A percentile compares a stretch with the other conserved stretches of the same genome.
Evolutionary conservation across 306 rosid species (phyloP).

Genomic region (Ziziphus jujuba): DNA sequence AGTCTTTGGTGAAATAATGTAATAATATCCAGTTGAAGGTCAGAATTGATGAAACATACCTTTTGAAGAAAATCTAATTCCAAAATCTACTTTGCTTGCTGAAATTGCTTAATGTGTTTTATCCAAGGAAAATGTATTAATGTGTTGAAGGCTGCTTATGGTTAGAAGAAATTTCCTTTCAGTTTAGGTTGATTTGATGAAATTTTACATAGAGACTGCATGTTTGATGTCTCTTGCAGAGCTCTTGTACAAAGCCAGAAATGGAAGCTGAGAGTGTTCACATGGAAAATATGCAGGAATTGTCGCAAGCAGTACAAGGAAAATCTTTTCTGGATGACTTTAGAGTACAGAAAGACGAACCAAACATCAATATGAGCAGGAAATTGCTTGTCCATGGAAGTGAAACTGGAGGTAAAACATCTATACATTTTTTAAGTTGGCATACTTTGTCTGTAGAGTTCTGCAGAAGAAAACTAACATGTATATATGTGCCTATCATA

Average conservation of each 20-base stretch:
- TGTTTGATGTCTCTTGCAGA: constrained; percentile 66
- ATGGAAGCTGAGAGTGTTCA: constrained; percentile 65
- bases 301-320: constrained; percentile 39
- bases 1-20: too few species aligned
- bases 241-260: constrained; percentile 91
- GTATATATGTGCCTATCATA: constrained; percentile 10
- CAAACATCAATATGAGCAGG: constrained; percentile 34
- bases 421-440: constrained; percentile 3
- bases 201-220: constrained; percentile 31
- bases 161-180: constrained; percentile 32
- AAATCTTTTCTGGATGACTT: constrained; percentile 41
- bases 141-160: constrained; percentile 1
- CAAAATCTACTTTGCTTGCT: background rate
- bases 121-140: constrained; percentile 5
- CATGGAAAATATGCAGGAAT: constrained; percentile 45
- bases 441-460: constrained; percentile 15
- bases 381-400: constrained; percentile 34
- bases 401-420: constrained; percentile 55
- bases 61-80: background rate
- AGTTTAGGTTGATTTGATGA: constrained; percentile 30
- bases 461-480: constrained; percentile 28
- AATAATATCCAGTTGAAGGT: too few species aligned
- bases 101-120: constrained; percentile 6
- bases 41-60: too few species aligned
- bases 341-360: constrained; percentile 47